Conservation (phyloP, 768 basidiomycete genomes). For the Trametes cubensis region DNA sequence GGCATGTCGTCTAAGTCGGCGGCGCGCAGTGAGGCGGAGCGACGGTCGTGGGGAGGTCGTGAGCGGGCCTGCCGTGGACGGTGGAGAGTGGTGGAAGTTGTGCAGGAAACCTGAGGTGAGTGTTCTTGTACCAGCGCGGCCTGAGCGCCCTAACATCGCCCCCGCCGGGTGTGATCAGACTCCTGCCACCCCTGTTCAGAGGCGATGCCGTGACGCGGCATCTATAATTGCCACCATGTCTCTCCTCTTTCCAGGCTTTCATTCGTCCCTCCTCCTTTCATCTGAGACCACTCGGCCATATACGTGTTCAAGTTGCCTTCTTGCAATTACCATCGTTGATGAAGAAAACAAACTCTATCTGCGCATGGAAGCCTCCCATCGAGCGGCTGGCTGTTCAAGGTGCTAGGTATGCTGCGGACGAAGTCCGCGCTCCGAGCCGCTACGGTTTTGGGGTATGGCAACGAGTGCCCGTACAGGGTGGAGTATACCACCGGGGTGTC, state of each 20-base stretch:
- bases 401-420: slow-evolving; percentile 1
- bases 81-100: slow-evolving; percentile 20
- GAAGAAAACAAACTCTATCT: not conserved
- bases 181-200: slow-evolving; percentile 13
- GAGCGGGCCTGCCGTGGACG: slow-evolving; percentile 18
- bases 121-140: slow-evolving; percentile 17
- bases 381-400: not conserved
- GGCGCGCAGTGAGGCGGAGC: not conserved
- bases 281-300: not conserved
- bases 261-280: not conserved
- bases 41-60: not conserved
- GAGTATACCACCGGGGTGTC: not conserved
- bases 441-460: not conserved
- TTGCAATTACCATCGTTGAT: too few species aligned
- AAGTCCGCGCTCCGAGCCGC: too few species aligned
- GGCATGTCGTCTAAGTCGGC: slow-evolving; percentile 25
- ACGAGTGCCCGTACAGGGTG: not conserved
- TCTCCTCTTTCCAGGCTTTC: not conserved
- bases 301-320: not conserved
- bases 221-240: not conserved
- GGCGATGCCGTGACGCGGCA: not conserved
- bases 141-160: slow-evolving; percentile 17
- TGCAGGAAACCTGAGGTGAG: slow-evolving; percentile 15
- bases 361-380: not conserved
- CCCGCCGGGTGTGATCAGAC: slow-evolving; percentile 8